Evolutionary conservation across 371 early-diverging fungal genomes (phyloP).

Genomic region (Haplosporangium sp.): DNA sequence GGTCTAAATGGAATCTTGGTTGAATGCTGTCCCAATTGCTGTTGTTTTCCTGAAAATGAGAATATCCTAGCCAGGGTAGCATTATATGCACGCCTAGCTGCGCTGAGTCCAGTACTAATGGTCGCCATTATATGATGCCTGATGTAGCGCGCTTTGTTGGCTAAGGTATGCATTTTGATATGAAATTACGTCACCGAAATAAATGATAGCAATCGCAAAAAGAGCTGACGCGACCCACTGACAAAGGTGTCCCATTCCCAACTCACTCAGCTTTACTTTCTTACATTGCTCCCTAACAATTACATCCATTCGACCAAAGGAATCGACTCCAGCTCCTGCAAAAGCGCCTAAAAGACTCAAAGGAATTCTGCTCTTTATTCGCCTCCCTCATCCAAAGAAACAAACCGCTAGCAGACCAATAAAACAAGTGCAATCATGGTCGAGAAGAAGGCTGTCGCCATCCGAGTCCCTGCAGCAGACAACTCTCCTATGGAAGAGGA

Average conservation of each 20-base stretch:
- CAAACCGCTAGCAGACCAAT: neutral
- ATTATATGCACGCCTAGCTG: conserved; percentile 11
- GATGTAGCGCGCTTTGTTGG: neutral
- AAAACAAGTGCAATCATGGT: conserved; percentile 29
- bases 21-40: neutral
- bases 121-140: conserved; percentile 6
- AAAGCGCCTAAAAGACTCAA: neutral
- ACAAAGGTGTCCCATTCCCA: too few species aligned
- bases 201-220: too few species aligned
- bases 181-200: neutral
- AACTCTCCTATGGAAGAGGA: conserved; percentile 55
- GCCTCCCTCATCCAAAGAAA: neutral
- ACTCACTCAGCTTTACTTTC: too few species aligned
- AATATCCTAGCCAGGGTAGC: conserved; percentile 22
- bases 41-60: neutral
- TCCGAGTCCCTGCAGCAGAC: conserved; percentile 54
- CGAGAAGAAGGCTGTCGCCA: conserved; percentile 46
- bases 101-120: conserved; percentile 8
- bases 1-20: conserved; percentile 24
- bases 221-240: too few species aligned
- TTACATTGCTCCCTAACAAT: too few species aligned
- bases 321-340: too few species aligned
- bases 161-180: too few species aligned
- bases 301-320: too few species aligned
- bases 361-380: neutral